Percentiles rank a stretch among this genome's conserved stretches.
Conservation (phyloP, 768 basidiomycete species). For the Lentinus tigrinus region DNA sequence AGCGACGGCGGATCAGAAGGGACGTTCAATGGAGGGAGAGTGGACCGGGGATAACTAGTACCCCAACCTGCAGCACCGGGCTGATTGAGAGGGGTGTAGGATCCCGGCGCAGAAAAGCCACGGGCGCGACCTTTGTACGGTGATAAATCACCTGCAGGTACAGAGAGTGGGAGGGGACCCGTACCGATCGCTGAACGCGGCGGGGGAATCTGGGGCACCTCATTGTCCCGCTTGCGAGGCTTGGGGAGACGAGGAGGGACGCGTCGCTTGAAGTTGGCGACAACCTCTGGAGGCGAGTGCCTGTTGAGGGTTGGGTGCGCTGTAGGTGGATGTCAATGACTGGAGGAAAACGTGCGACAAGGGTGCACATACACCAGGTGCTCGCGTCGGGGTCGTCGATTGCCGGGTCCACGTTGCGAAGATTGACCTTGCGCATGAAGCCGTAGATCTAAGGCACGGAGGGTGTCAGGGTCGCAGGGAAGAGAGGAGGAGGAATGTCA, state of each 20-base stretch:
- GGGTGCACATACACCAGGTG: constrained; percentile 82
- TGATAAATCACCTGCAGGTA: constrained; percentile 49
- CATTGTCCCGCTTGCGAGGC: constrained; percentile 75
- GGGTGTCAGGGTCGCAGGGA: constrained; percentile 11
- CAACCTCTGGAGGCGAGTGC: constrained; percentile 85
- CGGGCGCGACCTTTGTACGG: constrained; percentile 56
- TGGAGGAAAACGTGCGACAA: constrained; percentile 2
- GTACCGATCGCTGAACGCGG: constrained; percentile 76
- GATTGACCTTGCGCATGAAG: constrained; percentile 97
- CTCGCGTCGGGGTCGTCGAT: constrained; percentile 96
- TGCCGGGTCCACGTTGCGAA: constrained; percentile 91
- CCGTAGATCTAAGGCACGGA: constrained; percentile 79
- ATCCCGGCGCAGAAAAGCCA: constrained; percentile 82
- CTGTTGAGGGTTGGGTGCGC: constrained; percentile 91
- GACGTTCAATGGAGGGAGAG: constrained; percentile 79
- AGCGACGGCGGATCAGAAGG: constrained; percentile 71
- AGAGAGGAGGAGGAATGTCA: constrained; percentile 21
- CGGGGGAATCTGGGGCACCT: constrained; percentile 68
- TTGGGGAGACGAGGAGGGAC: constrained; percentile 92
- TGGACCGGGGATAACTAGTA: constrained; percentile 49
- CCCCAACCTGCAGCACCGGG: constrained; percentile 58
- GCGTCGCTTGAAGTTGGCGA: constrained; percentile 93
- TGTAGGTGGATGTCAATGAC: constrained; percentile 30
- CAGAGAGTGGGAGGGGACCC: constrained; percentile 63
- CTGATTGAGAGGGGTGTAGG: constrained; percentile 71